Base-by-base conservation (phyloP, 1,139 yeast species). In the Pichia sp. region DNA sequence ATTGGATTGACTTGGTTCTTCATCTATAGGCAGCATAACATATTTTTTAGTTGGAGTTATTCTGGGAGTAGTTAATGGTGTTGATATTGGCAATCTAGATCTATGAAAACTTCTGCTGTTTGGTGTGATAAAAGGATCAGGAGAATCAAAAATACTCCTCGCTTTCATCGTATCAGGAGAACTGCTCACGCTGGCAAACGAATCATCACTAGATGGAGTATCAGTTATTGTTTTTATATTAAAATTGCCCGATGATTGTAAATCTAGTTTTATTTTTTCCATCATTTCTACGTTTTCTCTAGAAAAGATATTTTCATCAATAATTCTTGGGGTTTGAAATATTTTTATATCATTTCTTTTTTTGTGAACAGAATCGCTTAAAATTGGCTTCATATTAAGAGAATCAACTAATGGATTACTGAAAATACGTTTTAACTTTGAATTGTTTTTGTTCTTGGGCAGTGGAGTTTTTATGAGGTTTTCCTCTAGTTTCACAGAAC, bases 71-170 rank as follows among this genome's bases (percentile, higher is more conserved):
- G 50, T 43, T 1, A 37, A 15, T 3, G 51, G 53, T 11, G 52
- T 47, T n/a, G 41, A 29, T 13, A 37, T 16, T 9, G 46, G 48
- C 7, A 34, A 35, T 16, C 30, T 39, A 11, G 47, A 41, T 13
- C 23, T 42, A 1, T 41, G 33, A 16, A 41, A 45, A 6, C 41
- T 41, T 38, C 48, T 50, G 11, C 50, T 45, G n/a, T 49, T 48
- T 2, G 62, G 62, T 2, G 62, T 57, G 8, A 52, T 41, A 34
- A 59, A 59, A 7, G 62, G 62, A 45, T 57, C 53, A 1, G 56
- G 53, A 5, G 55, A 50, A 18, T 45, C 46, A 33, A 42, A 40
- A 11, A 44, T 45, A 25, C 37, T 41, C 31, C 45, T 48, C 2
- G 38, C 31, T 23, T 18, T 38, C 36, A 45, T 36, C n/a, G 40